phyloP scores from a whole-genome alignment of 2,329 filamentous ascomycete genomes.

The Sporothrix pallida region DNA sequence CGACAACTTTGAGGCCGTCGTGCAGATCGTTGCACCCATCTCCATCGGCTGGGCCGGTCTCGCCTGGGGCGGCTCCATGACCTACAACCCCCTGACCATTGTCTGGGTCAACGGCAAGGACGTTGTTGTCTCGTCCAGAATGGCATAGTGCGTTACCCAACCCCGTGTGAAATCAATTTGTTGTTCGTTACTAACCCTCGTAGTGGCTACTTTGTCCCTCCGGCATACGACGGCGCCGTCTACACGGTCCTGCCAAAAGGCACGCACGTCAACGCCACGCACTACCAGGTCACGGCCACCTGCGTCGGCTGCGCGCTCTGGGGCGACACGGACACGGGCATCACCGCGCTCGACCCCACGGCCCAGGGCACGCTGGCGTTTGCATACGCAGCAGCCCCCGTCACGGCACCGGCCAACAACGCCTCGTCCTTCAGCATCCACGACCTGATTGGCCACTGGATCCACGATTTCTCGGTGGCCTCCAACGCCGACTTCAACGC shows the following conservation, averaged over 20 bases:
- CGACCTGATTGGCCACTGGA: conserved; percentile 51
- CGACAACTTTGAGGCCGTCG: conserved; percentile 43
- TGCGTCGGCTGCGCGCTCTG: conserved; percentile 53
- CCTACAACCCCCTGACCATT: conserved; percentile 54
- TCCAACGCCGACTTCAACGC: conserved; percentile 45
- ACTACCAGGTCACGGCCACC: conserved; percentile 50
- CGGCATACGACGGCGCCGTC: conserved; percentile 42
- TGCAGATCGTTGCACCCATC: conserved; percentile 53
- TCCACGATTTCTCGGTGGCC: conserved; percentile 47
- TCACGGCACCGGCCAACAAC: conserved; percentile 47
- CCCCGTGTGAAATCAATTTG: not conserved
- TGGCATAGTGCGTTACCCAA: conserved; percentile 52
- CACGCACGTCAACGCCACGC: conserved; percentile 48
- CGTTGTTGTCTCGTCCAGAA: conserved; percentile 51
- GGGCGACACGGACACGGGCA: conserved; percentile 50
- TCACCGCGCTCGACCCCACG: conserved; percentile 48
- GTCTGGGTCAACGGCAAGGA: conserved; percentile 52
- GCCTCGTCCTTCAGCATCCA: conserved; percentile 52
- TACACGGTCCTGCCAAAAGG: conserved; percentile 48
- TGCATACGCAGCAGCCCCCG: conserved; percentile 48
- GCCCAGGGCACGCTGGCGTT: conserved; percentile 50
- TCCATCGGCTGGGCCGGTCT: conserved; percentile 55
- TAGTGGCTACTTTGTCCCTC: conserved; percentile 48
- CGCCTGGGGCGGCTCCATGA: conserved; percentile 58
- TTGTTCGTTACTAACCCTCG: not conserved